Base-by-base conservation (phyloP, 2,329 filamentous ascomycete species). In the Diaporthe velutina region DNA sequence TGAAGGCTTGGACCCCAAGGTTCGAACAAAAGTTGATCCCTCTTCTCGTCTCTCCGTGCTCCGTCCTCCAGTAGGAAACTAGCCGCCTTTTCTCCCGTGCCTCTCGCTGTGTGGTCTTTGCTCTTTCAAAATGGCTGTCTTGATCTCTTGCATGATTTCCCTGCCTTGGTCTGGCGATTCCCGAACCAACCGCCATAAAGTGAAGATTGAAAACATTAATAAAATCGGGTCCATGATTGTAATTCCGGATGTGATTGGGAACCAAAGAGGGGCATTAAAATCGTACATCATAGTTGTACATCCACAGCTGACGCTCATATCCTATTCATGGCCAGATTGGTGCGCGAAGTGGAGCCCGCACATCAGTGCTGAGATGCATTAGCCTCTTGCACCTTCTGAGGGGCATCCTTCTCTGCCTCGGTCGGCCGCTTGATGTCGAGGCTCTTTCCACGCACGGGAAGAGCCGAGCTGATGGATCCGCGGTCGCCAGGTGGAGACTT, bases 401-500 rank as follows among this genome's bases (percentile, higher is more conserved):
- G 25, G 28, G 55, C 54, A 54, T 73, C 74, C 61, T 77, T 80
- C 61, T 85, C 84, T 17, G 85, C 83, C 73, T 87, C 84, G 19
- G 77, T 79, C 30, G 73, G 57, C 50, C 85, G 84, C 77, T 85
- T 88, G 25, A 86, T 80, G 61, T 90, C 88, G 35, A 87, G 74
- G 76, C 87, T 90, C 81, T 85, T 89, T 4, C 84, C 86, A n/a
- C 86, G 82, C 4, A 83, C 78, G 19, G 82, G 77, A 4, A 85
- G 66, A 40, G 85, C n/a, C 81, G 35, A 77, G 80, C 70, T 79
- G 80, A 77, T 73, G 78, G 80, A 61, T 8, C 71, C 58, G 30
- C 71, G 74, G 33, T 86, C 85, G 33, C 83, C 83, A 2, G 89
- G 87, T 4, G 90, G 90, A 12, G 89, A 91, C 80, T 90, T 91